A percentile compares a stretch with the other conserved stretches of the same genome.
phyloP scores from a whole-genome alignment of 1,284 basidiomycete genomes.

The Wallemia mellicola region DNA sequence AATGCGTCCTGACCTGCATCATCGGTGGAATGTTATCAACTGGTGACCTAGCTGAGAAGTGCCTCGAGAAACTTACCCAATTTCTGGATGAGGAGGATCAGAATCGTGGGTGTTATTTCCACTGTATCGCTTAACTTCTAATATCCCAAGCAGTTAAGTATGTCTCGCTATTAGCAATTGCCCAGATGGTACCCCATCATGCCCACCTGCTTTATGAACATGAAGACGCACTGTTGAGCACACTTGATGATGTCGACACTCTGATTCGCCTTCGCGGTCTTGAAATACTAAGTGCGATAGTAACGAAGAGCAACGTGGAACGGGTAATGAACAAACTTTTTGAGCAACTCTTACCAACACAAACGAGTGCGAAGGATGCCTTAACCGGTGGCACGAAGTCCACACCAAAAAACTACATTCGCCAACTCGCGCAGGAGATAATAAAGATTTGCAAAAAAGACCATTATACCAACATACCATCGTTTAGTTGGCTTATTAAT shows the following conservation, averaged over 20 bases:
- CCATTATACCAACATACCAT: conserved; percentile 56
- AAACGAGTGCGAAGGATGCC: conserved; percentile 17
- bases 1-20: conserved; percentile 94
- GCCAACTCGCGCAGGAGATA: conserved; percentile 47
- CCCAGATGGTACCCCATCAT: conserved; percentile 79
- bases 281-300: conserved; percentile 77
- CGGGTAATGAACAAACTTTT: conserved; percentile 64
- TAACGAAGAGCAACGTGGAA: conserved; percentile 50
- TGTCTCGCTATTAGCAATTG: conserved; percentile 76
- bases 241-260: conserved; percentile 73
- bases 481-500: conserved; percentile 92
- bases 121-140: background rate
- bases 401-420: conserved; percentile 36
- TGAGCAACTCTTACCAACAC: conserved; percentile 43
- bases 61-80: conserved; percentile 70
- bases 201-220: conserved; percentile 71
- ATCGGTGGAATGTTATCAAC: conserved; percentile 78
- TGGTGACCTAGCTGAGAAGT: conserved; percentile 47
- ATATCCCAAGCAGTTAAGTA: conserved; percentile 44
- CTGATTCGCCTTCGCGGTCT: conserved; percentile 84
- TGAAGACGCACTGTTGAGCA: conserved; percentile 66
- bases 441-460: conserved; percentile 51
- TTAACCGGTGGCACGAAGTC: conserved; percentile 19
- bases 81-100: conserved; percentile 85
- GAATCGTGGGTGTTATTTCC: conserved; percentile 32